Evolutionary conservation across 2,329 filamentous ascomycete genomes (phyloP), one percentile per base, ranked within the genome.

Genomic region (Pestalotiopsis sp.): DNA sequence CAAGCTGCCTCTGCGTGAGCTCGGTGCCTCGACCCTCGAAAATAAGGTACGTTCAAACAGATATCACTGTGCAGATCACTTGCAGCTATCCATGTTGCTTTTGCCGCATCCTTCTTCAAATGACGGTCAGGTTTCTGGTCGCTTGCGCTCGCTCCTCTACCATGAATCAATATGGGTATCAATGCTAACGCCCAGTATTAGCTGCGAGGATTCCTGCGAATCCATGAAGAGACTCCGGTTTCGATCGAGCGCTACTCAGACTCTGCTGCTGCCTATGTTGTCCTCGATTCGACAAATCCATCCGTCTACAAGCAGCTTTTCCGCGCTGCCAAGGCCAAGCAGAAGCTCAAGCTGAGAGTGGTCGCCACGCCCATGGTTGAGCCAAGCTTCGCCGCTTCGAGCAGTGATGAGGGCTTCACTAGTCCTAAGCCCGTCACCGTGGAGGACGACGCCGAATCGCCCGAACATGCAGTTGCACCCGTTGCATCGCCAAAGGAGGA

Each of bases 231-330:
- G 76, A 85, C 88, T 70, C 81, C 88, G 65, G 87, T 91, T 78
- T 81, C 90, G 75, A 91, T 98, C 76, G 95, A 98, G 84, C 93
- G 96, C 74, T 99, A 94, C 83, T 98, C 96, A 72, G 96, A 99
- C 82, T 98, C 94, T 72, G 93, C 94, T 72, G 92, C 87, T 60
- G 85, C 90, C 72, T 98, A 92, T 81, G 88, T 98, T 72, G 86
- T 88, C 59, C 91, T 99, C 69, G 92, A 97, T 79, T 85, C 90
- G 71, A 85, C 86, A 78, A 97, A 97, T 77, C 82, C 88, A 9
- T 86, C 93, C 60, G 93, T 97, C 76, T 99, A 97, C 87, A 98
- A 98, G 86, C 96, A 98, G 79, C 91, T 99, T 57, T 95, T 96
- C 79, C 92, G 96, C 76, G 96, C 96, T 73, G 96, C 96, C 72